phyloP scores from a whole-genome alignment of 2,329 filamentous ascomycete species.

The Sporothrix brunneoviolacea region DNA sequence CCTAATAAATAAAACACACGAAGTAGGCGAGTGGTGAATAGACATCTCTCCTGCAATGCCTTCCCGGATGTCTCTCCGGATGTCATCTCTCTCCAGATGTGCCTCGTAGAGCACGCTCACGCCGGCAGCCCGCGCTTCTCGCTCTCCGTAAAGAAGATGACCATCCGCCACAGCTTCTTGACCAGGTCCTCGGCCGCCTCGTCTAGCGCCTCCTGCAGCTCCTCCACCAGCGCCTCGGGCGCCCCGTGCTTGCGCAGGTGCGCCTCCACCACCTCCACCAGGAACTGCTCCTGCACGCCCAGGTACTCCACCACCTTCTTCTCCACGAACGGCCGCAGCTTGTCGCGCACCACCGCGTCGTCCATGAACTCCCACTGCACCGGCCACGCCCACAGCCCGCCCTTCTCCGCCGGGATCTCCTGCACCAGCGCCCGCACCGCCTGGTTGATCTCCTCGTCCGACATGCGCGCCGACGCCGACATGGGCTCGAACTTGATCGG shows the following conservation, averaged over 20 bases:
- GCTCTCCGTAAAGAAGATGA: slow-evolving; percentile 94
- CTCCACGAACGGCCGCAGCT: slow-evolving; percentile 89
- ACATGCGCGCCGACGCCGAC: slow-evolving; percentile 59
- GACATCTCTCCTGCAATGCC: too few species aligned
- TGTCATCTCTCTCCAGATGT: too few species aligned
- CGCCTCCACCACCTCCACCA: slow-evolving; percentile 88
- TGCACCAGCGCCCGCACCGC: slow-evolving; percentile 75
- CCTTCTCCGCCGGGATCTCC: slow-evolving; percentile 82
- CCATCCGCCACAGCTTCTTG: slow-evolving; percentile 96
- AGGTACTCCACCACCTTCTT: slow-evolving; percentile 98
- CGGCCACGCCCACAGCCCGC: slow-evolving; percentile 84
- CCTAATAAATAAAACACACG: too few species aligned
- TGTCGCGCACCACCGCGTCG: slow-evolving; percentile 70
- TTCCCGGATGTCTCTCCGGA: too few species aligned
- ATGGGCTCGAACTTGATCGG: slow-evolving; percentile 75
- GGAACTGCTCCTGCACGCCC: slow-evolving; percentile 90
- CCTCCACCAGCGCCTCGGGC: slow-evolving; percentile 75
- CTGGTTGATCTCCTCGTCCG: slow-evolving; percentile 79
- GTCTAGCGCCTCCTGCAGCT: slow-evolving; percentile 82
- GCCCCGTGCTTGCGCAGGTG: slow-evolving; percentile 69
- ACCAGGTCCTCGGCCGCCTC: slow-evolving; percentile 92
- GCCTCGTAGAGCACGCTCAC: slow-evolving; percentile 25
- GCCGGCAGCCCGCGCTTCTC: slow-evolving; percentile 81
- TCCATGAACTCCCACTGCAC: slow-evolving; percentile 91
- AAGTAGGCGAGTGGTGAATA: too few species aligned